These are phyloP conservation scores for Angomonas ambiguus DNA, from an alignment of 208 protist genomes.

Conservation along the genomic window DNA sequence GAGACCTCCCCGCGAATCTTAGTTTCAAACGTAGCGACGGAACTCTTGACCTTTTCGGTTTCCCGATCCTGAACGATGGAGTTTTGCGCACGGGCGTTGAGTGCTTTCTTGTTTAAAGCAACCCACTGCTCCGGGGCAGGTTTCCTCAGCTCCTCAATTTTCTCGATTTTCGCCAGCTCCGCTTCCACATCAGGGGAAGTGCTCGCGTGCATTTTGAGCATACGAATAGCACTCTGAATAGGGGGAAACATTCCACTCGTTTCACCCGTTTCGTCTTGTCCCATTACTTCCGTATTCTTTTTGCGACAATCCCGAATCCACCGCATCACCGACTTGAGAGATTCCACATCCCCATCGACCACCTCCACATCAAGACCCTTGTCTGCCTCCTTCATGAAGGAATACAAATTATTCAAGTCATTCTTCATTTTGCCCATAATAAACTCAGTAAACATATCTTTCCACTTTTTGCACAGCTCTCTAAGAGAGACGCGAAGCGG, in stretches of 20 bases:
- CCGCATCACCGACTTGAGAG: slow-evolving; percentile 89
- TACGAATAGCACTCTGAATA: slow-evolving; percentile 86
- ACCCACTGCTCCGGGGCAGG: slow-evolving; percentile 90
- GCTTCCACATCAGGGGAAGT: slow-evolving; percentile 67
- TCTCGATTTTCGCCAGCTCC: slow-evolving; percentile 85
- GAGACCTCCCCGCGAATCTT: slow-evolving; percentile 69
- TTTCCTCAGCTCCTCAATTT: slow-evolving; percentile 90
- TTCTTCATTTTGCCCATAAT: slow-evolving; percentile 88
- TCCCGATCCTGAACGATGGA: slow-evolving; percentile 91
- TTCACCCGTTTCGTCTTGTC: slow-evolving; percentile 77
- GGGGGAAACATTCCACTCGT: slow-evolving; percentile 89
- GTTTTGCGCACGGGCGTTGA: slow-evolving; percentile 91
- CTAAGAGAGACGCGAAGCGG: slow-evolving; percentile 92
- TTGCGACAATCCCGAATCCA: slow-evolving; percentile 91
- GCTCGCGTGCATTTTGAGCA: slow-evolving; percentile 89
- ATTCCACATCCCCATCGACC: slow-evolving; percentile 84
- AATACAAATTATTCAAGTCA: slow-evolving; percentile 78
- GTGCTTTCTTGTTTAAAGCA: slow-evolving; percentile 88
- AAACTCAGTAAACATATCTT: slow-evolving; percentile 93
- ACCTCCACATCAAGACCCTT: slow-evolving; percentile 91
- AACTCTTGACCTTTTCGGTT: slow-evolving; percentile 91
- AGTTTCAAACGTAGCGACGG: slow-evolving; percentile 71
- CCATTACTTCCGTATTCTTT: slow-evolving; percentile 81
- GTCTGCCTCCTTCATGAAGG: slow-evolving; percentile 92
- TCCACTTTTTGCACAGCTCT: slow-evolving; percentile 92